A percentile compares a stretch with the other conserved stretches of the same genome.
phyloP scores from a whole-genome alignment of 2,329 filamentous ascomycete species.

The Acephala macrosclerotiorum region DNA sequence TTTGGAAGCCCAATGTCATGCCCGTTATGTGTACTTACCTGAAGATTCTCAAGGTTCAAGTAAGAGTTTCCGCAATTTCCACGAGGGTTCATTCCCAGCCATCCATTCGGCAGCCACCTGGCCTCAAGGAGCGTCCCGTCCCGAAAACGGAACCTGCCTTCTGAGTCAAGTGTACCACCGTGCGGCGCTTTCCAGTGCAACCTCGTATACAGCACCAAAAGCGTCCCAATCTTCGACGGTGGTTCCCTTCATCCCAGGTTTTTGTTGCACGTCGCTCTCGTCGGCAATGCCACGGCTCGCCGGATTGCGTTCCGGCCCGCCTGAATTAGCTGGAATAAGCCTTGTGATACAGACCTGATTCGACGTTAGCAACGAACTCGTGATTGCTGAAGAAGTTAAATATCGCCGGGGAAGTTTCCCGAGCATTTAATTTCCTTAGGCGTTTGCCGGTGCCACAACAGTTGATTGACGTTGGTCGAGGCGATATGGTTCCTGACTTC shows the following conservation, averaged over 20 bases:
- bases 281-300: not conserved
- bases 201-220: not conserved
- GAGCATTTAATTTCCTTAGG: too few species aligned
- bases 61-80: too few species aligned
- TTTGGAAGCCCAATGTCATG: not conserved
- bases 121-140: not conserved
- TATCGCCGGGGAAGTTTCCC: too few species aligned
- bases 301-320: not conserved
- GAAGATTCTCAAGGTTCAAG: too few species aligned
- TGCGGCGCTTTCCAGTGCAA: not conserved
- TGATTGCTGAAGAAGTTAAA: not conserved
- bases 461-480: too few species aligned
- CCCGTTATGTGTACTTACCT: not conserved
- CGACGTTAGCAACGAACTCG: not conserved
- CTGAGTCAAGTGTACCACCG: not conserved
- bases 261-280: not conserved
- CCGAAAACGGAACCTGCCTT: not conserved
- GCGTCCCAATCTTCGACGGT: not conserved
- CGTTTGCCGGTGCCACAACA: too few species aligned
- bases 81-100: too few species aligned
- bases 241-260: not conserved
- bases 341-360: too few species aligned
- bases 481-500: too few species aligned
- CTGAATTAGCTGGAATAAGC: too few species aligned
- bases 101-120: too few species aligned